Evolutionary conservation across 2,329 filamentous ascomycete genomes (phyloP), one percentile per base, ranked within the genome.

Genomic region (Pseudogymnoascus destructans): DNA sequence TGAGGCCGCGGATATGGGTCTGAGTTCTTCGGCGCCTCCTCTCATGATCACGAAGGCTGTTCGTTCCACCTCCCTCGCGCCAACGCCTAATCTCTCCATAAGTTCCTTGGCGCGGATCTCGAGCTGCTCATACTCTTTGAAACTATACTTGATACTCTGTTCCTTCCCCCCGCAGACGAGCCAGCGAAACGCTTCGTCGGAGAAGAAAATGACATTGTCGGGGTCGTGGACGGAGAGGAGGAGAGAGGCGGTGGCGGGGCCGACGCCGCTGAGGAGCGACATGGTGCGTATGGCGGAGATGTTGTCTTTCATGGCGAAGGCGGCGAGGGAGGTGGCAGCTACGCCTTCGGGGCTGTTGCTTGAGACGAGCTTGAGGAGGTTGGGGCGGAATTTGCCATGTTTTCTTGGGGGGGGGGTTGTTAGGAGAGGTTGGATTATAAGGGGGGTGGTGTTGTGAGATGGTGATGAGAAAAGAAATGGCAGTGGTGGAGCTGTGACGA

Each of bases 121-220:
- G 21, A 92, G 68, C n/a, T 72, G 70, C 38, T 73, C 69, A 64
- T 90, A 92, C 70, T 91, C 87, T 63, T 82, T 82, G 17, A 72
- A 70, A 40, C 76, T 85, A 70, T 93, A 93, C 70, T 84, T 86
- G 68, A 89, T 83, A 21, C 73, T 70, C 0, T 66, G 70, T 58
- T 73, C 76, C 38, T 73, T 71, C 0, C 76, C 75, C n/a, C 70
- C 69, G 66, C 78, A 80, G 65, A 80, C 80, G 5, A 86, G 71
- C 86, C 86, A 92, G 63, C 83, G 78, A 67, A 84, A 92, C 3
- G 84, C 77, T 70, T 93, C 88, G 66, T 95, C 89, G 2, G 84
- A 86, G 71, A 92, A 92, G 74, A 92, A 92, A 1, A 87, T 78
- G 55, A 84, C 75, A 10, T 72, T 70, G 0, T 74, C 69, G 0